Conservation (phyloP, 2,329 filamentous ascomycete species). For the Paracorniculantispora psalliotae region DNA sequence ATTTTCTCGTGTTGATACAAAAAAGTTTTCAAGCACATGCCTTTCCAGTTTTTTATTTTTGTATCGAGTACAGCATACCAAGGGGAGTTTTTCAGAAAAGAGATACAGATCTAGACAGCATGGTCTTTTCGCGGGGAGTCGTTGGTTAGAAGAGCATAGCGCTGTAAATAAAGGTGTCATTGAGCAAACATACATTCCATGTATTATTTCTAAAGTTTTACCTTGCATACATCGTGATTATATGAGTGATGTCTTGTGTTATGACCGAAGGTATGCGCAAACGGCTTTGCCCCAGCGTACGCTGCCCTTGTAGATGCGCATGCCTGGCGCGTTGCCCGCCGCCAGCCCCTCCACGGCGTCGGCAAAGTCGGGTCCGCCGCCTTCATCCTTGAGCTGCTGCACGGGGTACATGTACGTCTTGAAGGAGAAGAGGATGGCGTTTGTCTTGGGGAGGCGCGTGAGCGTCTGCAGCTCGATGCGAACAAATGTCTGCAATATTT, state of each 20-base stretch:
- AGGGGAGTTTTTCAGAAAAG: not conserved
- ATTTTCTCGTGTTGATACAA: not conserved
- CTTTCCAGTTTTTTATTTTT: not conserved
- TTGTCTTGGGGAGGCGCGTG: slow-evolving; percentile 42
- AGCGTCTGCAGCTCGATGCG: slow-evolving; percentile 49
- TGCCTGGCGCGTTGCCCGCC: slow-evolving; percentile 46
- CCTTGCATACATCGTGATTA: no score
- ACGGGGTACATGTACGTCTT: slow-evolving; percentile 51
- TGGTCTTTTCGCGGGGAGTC: not conserved
- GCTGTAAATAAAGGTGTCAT: not conserved
- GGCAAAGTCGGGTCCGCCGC: slow-evolving; percentile 40
- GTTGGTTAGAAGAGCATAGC: not conserved
- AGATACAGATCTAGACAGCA: not conserved
- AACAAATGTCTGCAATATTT: slow-evolving; percentile 29
- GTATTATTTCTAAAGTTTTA: no score
- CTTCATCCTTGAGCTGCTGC: slow-evolving; percentile 44
- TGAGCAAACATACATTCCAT: not conserved
- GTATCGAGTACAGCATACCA: not conserved
- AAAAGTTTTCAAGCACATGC: not conserved
- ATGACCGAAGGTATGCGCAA: slow-evolving; percentile 39
- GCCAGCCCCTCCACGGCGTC: slow-evolving; percentile 49
- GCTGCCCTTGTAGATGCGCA: slow-evolving; percentile 49
- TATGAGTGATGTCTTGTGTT: no score
- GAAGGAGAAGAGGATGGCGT: slow-evolving; percentile 49
- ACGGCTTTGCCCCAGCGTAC: slow-evolving; percentile 43